Percentiles rank a stretch among this genome's conserved stretches.
Conservation (phyloP, 176 grass and related monocot species). For the Lolium perenne region DNA sequence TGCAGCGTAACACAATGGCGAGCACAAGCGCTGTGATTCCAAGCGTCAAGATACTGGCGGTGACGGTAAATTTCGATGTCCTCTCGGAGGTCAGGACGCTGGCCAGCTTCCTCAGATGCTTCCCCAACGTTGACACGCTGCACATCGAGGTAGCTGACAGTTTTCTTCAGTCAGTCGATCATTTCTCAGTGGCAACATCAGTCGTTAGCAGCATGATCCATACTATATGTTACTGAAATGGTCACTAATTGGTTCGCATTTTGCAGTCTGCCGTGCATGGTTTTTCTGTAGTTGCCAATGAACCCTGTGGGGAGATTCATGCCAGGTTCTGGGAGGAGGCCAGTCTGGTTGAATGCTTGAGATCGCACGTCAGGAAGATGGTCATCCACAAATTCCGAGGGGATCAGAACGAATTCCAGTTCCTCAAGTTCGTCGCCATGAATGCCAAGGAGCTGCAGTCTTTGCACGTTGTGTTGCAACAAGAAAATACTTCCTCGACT, state of each 20-base stretch:
- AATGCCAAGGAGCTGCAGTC: no score
- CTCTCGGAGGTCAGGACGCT: neutral
- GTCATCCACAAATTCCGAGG: neutral
- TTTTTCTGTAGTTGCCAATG: neutral
- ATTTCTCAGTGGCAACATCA: no score
- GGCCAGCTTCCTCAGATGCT: constrained; percentile 42
- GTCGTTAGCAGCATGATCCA: neutral
- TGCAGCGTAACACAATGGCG: constrained; percentile 27
- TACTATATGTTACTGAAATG: neutral
- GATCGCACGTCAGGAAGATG: constrained; percentile 21
- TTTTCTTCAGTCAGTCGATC: neutral
- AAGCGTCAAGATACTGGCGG: constrained; percentile 20
- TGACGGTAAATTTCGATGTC: constrained; percentile 26
- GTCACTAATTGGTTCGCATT: neutral
- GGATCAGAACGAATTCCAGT: neutral
- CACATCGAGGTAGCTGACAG: constrained; percentile 15
- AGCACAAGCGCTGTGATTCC: neutral
- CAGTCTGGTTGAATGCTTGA: neutral
- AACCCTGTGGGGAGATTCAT: neutral
- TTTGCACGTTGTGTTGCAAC: neutral
- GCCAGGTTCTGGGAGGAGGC: neutral
- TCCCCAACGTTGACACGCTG: constrained; percentile 26
- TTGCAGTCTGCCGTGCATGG: constrained; percentile 28
- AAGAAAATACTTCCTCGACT: neutral
- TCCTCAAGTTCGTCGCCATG: neutral